phyloP scores from a whole-genome alignment of 2,329 filamentous ascomycete genomes.

The Tolypocladium pustulatum region DNA sequence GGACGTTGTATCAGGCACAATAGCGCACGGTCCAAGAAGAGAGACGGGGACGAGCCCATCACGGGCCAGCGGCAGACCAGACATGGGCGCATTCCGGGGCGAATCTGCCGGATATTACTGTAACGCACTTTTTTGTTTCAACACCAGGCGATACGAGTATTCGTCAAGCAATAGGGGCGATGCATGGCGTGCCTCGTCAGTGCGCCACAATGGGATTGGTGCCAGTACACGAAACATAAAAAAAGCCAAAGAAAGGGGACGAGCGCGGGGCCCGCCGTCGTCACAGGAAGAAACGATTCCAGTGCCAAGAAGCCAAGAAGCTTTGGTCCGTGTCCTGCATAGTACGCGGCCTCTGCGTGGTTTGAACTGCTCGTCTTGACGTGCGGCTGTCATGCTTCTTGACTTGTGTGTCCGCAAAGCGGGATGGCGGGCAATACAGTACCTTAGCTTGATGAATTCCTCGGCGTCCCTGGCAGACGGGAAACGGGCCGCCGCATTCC shows the following conservation, averaged over 20 bases:
- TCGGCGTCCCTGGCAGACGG: background rate
- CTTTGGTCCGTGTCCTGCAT: background rate
- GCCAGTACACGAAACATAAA: background rate
- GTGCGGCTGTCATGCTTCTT: background rate
- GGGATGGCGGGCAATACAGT: too few species aligned
- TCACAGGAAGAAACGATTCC: background rate
- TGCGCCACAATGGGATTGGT: background rate
- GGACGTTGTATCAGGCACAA: background rate
- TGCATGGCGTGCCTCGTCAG: background rate
- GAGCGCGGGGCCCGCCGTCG: background rate
- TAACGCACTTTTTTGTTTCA: background rate
- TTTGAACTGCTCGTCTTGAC: background rate
- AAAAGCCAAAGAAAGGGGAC: background rate
- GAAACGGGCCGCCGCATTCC: background rate
- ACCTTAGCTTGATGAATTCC: too few species aligned
- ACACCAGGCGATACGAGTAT: background rate
- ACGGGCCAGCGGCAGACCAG: background rate
- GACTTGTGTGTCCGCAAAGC: background rate
- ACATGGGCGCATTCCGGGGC: background rate
- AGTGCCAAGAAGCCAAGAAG: background rate
- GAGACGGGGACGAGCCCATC: too few species aligned
- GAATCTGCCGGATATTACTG: too few species aligned
- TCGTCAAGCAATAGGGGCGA: background rate
- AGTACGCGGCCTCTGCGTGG: too few species aligned
- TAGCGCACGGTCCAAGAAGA: background rate